A percentile compares a stretch with the other conserved stretches of the same genome.
Evolutionary conservation across 2,329 filamentous ascomycete species (phyloP).

Genomic region (Cercospora beticola): DNA sequence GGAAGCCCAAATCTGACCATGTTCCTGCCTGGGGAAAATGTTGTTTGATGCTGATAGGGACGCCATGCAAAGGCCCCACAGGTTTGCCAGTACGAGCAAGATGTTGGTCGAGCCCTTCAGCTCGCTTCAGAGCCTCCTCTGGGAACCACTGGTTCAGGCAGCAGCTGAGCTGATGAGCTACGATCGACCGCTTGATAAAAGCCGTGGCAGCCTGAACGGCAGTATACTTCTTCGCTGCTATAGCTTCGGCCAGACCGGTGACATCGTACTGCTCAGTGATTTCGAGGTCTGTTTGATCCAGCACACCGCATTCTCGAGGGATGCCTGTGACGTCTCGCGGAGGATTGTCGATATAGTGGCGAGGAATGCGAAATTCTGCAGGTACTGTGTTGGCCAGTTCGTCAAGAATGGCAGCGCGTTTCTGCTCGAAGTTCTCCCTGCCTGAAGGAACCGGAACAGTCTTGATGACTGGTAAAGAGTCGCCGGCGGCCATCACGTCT

Average conservation of each 20-base stretch:
- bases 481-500: background rate
- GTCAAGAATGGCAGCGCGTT: background rate
- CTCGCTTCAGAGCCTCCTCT: conserved; percentile 41
- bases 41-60: conserved; percentile 58
- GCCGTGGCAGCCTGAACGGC: conserved; percentile 40
- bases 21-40: conserved; percentile 4
- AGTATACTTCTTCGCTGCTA: conserved; percentile 28
- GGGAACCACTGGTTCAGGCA: conserved; percentile 41
- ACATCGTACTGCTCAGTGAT: conserved; percentile 30
- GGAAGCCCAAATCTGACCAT: conserved; percentile 46
- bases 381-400: background rate
- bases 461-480: background rate
- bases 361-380: background rate
- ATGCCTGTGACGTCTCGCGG: background rate
- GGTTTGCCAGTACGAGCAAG: conserved; percentile 35
- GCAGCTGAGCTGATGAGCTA: conserved; percentile 34
- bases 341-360: background rate
- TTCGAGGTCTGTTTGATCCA: background rate
- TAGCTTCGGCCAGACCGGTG: conserved; percentile 52
- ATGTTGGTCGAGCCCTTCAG: conserved; percentile 28
- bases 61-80: conserved; percentile 48
- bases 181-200: conserved; percentile 42
- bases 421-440: background rate
- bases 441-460: background rate
- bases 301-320: background rate